Conservation (phyloP, 768 basidiomycete genomes). For the Lactifluus piperatus region DNA sequence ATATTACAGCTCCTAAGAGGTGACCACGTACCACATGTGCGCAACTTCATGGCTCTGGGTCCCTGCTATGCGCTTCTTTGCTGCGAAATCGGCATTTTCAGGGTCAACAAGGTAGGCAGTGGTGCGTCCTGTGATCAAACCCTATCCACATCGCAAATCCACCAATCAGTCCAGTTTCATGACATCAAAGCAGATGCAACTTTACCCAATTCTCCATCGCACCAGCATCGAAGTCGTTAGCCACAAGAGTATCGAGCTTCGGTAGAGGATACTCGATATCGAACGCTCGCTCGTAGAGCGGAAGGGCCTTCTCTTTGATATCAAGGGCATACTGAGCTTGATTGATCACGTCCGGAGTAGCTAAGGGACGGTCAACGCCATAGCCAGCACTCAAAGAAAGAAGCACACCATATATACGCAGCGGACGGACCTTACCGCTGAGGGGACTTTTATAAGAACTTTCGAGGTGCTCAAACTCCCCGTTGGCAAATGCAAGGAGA, state of each 20-base stretch:
- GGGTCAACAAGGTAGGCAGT: constrained; percentile 73
- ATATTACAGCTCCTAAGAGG: neutral
- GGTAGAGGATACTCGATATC: constrained; percentile 89
- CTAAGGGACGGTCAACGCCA: constrained; percentile 29
- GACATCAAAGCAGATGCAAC: neutral
- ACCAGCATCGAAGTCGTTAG: constrained; percentile 83
- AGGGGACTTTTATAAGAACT: constrained; percentile 70
- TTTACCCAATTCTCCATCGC: constrained; percentile 86
- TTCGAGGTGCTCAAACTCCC: constrained; percentile 65
- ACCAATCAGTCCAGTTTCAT: neutral
- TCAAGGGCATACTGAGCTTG: constrained; percentile 85
- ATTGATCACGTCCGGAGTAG: constrained; percentile 72
- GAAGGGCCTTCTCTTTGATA: constrained; percentile 71
- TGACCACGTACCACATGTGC: constrained; percentile 56
- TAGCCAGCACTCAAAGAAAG: neutral
- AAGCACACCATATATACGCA: constrained; percentile 67
- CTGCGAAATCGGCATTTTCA: constrained; percentile 58
- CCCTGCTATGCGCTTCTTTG: constrained; percentile 70
- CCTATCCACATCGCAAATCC: constrained; percentile 29
- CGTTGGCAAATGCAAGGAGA: constrained; percentile 83
- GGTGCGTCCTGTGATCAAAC: constrained; percentile 84
- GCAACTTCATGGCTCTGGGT: constrained; percentile 84
- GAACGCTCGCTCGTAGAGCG: constrained; percentile 89
- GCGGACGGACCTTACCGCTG: constrained; percentile 69
- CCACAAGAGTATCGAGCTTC: constrained; percentile 90